Evolutionary conservation across 345 rosid genomes (phyloP).

Genomic region (Eucalyptus caleyi): DNA sequence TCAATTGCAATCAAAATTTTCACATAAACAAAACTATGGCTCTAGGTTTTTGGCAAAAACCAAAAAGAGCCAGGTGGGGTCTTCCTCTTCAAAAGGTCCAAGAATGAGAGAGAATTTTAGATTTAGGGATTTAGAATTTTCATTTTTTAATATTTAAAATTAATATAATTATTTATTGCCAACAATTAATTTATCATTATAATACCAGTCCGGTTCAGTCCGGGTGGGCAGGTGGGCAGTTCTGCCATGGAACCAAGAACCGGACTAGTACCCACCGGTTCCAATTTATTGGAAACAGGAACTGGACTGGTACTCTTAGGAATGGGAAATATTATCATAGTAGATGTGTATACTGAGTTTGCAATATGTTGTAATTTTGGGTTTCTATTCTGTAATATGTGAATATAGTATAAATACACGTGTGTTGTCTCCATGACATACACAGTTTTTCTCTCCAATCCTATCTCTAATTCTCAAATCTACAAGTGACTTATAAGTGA

Average conservation of each 20-base stretch:
- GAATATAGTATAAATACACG: background rate
- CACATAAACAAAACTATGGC: background rate
- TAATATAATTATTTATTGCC: no score
- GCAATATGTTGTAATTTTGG: background rate
- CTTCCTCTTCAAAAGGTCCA: no score
- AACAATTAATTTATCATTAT: no score
- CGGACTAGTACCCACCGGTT: no score
- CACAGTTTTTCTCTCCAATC: background rate
- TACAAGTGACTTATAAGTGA: background rate
- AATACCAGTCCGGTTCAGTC: no score
- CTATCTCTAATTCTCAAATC: background rate
- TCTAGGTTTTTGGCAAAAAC: no score
- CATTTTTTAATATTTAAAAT: no score
- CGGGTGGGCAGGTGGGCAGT: fast-evolving
- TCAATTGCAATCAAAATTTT: background rate
- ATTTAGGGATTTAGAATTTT: no score
- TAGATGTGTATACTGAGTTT: background rate
- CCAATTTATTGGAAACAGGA: no score
- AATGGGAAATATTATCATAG: background rate
- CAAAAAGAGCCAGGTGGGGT: no score
- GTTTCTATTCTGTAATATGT: background rate
- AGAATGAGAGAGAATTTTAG: no score
- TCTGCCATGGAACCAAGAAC: no score
- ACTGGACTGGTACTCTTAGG: background rate
- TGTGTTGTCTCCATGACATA: background rate